Percentiles rank a stretch among this genome's conserved stretches.
Conservation (phyloP, 768 basidiomycete genomes). For the Pluteus cervinus region DNA sequence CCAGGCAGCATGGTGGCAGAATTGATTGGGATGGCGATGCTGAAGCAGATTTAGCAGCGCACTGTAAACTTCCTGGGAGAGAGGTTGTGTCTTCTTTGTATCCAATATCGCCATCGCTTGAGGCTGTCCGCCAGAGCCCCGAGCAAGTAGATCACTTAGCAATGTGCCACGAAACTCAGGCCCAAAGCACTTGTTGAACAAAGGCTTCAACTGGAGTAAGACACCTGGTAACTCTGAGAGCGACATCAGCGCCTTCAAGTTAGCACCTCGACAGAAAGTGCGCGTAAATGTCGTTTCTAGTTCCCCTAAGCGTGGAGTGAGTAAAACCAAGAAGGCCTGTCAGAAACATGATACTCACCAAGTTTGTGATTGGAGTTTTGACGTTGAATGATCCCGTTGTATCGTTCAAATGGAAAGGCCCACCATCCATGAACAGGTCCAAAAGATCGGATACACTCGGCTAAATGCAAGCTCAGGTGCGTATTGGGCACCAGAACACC, state of each 20-base stretch:
- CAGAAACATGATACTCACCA: background rate
- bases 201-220: no score
- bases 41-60: no score
- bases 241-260: background rate
- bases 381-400: constrained; percentile 5
- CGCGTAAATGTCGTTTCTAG: constrained; percentile 6
- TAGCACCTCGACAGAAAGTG: constrained; percentile 4
- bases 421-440: constrained; percentile 27
- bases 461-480: constrained; percentile 31
- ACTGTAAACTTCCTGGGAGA: no score
- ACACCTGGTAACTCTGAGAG: no score
- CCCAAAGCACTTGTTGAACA: no score
- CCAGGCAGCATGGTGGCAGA: no score
- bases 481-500: constrained; percentile 24
- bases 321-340: background rate
- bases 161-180: no score
- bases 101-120: no score
- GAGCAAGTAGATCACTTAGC: no score
- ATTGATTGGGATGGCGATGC: no score
- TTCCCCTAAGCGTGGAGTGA: background rate
- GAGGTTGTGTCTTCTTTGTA: no score
- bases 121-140: no score
- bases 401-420: constrained; percentile 6
- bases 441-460: constrained; percentile 16
- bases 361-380: constrained; percentile 4